phyloP scores from a whole-genome alignment of 2,329 filamentous ascomycete genomes.

The Zymoseptoria tritici region DNA sequence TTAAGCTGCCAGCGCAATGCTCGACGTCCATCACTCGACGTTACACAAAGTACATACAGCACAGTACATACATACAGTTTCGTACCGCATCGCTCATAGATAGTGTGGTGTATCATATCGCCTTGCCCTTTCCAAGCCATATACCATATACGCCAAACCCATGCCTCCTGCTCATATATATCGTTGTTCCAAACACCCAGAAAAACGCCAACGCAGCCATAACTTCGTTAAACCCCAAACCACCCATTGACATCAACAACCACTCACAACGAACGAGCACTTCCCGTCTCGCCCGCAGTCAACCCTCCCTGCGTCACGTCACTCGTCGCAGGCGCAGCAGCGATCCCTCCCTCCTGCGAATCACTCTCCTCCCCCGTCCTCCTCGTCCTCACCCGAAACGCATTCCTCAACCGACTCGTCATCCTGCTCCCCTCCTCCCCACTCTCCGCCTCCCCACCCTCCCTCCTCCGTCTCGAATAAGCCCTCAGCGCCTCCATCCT shows the following conservation, averaged over 20 bases:
- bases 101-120: not conserved
- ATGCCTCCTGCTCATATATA: not conserved
- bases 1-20: too few species aligned
- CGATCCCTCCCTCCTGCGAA: not conserved
- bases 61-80: not conserved
- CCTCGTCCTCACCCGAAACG: conserved; percentile 26
- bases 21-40: not conserved
- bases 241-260: not conserved
- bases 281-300: not conserved
- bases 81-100: not conserved
- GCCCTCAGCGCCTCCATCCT: conserved; percentile 35
- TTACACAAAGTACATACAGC: not conserved
- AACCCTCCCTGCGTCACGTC: too few species aligned
- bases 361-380: conserved; percentile 26
- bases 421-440: conserved; percentile 18
- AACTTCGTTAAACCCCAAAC: not conserved
- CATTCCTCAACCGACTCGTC: conserved; percentile 18
- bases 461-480: conserved; percentile 24
- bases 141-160: too few species aligned
- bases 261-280: not conserved
- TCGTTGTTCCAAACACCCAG: not conserved
- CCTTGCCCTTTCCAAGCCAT: not conserved
- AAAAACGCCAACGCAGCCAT: not conserved
- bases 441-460: conserved; percentile 2
- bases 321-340: not conserved